Evolutionary conservation across 495 filamentous ascomycete genomes (phyloP), one percentile per base, ranked within the genome.

Genomic region (Recurvomyces mirabilis): DNA sequence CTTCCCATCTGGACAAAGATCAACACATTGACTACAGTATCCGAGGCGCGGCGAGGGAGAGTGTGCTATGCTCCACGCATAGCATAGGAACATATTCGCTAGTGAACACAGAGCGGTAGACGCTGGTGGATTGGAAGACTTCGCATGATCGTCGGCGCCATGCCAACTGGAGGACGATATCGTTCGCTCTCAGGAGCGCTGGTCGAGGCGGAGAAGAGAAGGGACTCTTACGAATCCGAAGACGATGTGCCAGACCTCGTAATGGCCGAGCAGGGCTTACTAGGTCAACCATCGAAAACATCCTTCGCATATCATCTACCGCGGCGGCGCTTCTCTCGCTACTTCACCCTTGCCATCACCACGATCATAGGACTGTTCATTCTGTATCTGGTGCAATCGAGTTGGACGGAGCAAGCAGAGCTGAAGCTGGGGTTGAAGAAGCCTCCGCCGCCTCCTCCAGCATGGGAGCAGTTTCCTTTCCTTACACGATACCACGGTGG

Each of bases 401-500:
- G 39, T 31, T 39, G 24, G 31, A 36, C 26, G 7, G 41, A 40
- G 32, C 32, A 49, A 14, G 33, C 39, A 13, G 26, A 43, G 40
- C 26, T 53, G 14, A 42, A 37, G 28, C 15, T 40, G 25, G 51
- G 51, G 7, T 40, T 49, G 39, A 44, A 40, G 34, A 53, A 53
- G 19, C 32, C 33, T 5, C 43, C 44, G 6, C 44, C 71, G 32
- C 67, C 70, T 3, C 61, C 73, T 3, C 75, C 75, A 3, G 60
- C 66, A 34, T 94, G 87, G 87, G 83, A 93, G 57, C 68, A 66
- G 4, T 94, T 93, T 58, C 76, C 76, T 0, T 87, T 91, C 57
- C 62, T 94, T 44, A 78, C 72, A 35, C 70, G 87, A 41, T 94
- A 94, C 59, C 81, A 91, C 59, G 87, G 87, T 13, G 87, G 87